phyloP scores from a whole-genome alignment of 495 filamentous ascomycete genomes.

The Thermochaetoides thermophila region DNA sequence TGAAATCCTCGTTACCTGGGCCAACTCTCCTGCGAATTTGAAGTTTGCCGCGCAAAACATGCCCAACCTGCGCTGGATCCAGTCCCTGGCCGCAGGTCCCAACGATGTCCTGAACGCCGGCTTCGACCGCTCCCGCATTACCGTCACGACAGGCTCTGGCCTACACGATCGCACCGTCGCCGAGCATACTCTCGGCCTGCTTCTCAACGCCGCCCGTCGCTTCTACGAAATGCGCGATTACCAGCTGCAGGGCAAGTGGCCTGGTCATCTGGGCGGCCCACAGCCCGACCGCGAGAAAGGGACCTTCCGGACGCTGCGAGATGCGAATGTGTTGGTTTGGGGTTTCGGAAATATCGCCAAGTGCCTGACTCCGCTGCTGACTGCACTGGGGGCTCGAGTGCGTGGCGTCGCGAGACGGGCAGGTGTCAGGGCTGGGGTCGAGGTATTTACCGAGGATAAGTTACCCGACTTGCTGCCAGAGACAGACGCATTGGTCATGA shows the following conservation, averaged over 20 bases:
- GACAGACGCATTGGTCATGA: constrained; percentile 65
- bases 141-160: constrained; percentile 42
- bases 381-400: constrained; percentile 36
- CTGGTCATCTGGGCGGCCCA: constrained; percentile 40
- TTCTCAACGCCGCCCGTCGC: constrained; percentile 33
- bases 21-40: constrained; percentile 38
- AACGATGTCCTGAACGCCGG: constrained; percentile 45
- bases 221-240: constrained; percentile 46
- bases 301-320: constrained; percentile 38
- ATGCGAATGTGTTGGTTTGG: constrained; percentile 42
- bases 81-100: constrained; percentile 44
- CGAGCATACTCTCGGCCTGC: constrained; percentile 40
- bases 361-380: constrained; percentile 55
- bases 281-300: constrained; percentile 33
- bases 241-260: constrained; percentile 38
- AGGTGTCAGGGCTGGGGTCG: constrained; percentile 43
- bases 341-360: constrained; percentile 79
- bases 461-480: constrained; percentile 43
- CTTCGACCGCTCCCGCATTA: constrained; percentile 30
- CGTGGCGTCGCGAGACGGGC: constrained; percentile 32
- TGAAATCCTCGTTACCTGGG: constrained; percentile 41
- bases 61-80: constrained; percentile 43
- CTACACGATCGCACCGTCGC: constrained; percentile 46
- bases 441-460: constrained; percentile 33
- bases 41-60: constrained; percentile 32